phyloP scores from a whole-genome alignment of 768 basidiomycete genomes.

The Candolleomyces efflorescens region DNA sequence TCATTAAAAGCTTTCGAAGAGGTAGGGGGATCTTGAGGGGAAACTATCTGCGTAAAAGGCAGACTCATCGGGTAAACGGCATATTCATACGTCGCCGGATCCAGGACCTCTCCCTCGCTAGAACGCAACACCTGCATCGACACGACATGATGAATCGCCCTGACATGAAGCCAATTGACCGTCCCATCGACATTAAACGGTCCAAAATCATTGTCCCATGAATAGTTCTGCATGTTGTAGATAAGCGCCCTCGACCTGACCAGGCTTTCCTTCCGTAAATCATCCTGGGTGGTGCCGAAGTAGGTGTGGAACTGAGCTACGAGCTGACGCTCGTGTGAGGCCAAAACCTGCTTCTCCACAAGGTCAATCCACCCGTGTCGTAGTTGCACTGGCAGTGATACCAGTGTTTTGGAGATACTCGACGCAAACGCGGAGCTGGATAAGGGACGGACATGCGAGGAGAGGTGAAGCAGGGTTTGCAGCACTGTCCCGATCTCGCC shows the following conservation, averaged over 20 bases:
- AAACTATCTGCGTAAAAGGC: constrained; percentile 47
- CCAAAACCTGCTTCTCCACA: constrained; percentile 11
- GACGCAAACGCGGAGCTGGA: constrained; percentile 15
- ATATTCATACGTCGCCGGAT: constrained; percentile 25
- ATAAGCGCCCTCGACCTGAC: constrained; percentile 49
- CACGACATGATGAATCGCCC: constrained; percentile 51
- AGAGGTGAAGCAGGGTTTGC: constrained; percentile 47
- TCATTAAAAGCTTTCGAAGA: constrained; percentile 35
- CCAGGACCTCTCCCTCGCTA: constrained; percentile 15
- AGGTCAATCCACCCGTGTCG: constrained; percentile 41
- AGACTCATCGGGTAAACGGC: constrained; percentile 47
- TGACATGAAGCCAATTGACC: constrained; percentile 61
- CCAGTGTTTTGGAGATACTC: constrained; percentile 44
- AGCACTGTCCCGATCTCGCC: constrained; percentile 42
- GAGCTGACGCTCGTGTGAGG: constrained; percentile 40
- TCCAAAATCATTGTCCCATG: constrained; percentile 45
- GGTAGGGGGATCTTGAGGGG: constrained; percentile 32
- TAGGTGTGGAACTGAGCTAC: constrained; percentile 49
- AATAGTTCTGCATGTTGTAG: constrained; percentile 60
- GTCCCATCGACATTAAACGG: constrained; percentile 46
- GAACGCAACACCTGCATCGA: constrained; percentile 34
- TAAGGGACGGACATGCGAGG: constrained; percentile 37
- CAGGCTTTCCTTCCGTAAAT: constrained; percentile 28
- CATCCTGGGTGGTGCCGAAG: constrained; percentile 49
- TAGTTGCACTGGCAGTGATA: constrained; percentile 46